phyloP scores from a whole-genome alignment of 176 grass and related monocot species.

The Juncus effusus region DNA sequence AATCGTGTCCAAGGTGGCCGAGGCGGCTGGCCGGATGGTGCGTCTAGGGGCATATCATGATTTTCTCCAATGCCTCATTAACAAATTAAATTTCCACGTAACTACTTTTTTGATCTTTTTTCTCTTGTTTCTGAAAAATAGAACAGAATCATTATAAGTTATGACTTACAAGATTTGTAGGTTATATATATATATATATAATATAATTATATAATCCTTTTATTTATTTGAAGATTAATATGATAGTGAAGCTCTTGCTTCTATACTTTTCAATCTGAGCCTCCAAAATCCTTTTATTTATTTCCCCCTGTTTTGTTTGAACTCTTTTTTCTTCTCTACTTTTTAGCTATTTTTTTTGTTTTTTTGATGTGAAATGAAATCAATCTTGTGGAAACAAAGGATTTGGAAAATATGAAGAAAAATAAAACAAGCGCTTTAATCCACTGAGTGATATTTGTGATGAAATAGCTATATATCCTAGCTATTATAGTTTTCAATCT shows the following conservation, averaged over 20 bases:
- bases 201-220: no score
- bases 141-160: no score
- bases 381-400: neutral
- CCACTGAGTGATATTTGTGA: neutral
- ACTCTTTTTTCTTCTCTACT: neutral
- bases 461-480: conserved; percentile 1
- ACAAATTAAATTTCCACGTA: no score
- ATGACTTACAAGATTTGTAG: no score
- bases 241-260: conserved; percentile 8
- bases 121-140: no score
- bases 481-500: conserved; percentile 24
- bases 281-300: conserved; percentile 1
- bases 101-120: no score
- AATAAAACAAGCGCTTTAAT: conserved; percentile 14
- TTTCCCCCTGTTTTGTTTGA: neutral
- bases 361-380: neutral
- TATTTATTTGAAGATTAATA: no score
- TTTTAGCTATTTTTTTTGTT: neutral
- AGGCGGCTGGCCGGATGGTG: no score
- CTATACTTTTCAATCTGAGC: conserved; percentile 17
- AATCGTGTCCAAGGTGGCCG: no score
- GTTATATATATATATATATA: no score
- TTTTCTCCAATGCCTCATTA: no score
- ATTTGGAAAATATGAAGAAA: conserved; percentile 10
- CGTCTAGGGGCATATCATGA: no score